phyloP scores from a whole-genome alignment of 345 rosid genomes.

The Acer saccharum region DNA sequence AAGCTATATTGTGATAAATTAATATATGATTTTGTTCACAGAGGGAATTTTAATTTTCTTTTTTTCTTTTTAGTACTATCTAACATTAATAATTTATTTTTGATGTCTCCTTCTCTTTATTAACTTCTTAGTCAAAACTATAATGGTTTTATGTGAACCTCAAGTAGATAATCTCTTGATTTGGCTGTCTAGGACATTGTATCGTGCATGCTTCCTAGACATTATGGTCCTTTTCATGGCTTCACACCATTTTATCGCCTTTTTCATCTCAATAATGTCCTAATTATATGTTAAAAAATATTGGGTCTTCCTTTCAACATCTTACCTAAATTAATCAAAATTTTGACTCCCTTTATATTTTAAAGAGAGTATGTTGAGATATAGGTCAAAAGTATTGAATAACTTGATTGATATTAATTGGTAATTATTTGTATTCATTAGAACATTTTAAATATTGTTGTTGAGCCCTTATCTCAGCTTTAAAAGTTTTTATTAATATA shows the following conservation, averaged over 20 bases:
- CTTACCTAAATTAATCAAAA: neutral
- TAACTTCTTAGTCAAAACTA: slow-evolving; percentile 21
- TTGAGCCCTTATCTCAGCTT: too few relatives aligned
- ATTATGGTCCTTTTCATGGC: slow-evolving; percentile 2
- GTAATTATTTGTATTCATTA: too few relatives aligned
- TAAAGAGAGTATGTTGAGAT: neutral
- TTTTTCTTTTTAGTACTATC: too few relatives aligned
- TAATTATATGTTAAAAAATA: neutral
- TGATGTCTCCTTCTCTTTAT: slow-evolving; percentile 29
- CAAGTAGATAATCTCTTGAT: slow-evolving; percentile 6
- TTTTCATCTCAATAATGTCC: neutral
- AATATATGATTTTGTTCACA: too few relatives aligned
- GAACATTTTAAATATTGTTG: too few relatives aligned
- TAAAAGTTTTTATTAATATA: neutral
- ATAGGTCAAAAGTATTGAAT: neutral
- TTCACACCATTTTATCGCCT: neutral
- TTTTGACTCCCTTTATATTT: neutral
- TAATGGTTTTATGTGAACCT: slow-evolving; percentile 10
- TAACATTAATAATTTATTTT: too few relatives aligned
- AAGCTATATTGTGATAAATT: too few relatives aligned
- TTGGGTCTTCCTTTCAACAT: neutral
- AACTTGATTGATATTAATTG: too few relatives aligned
- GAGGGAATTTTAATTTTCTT: too few relatives aligned
- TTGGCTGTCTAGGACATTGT: slow-evolving; percentile 14
- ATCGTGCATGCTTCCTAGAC: neutral